Evolutionary conservation across 2,329 filamentous ascomycete genomes (phyloP).

Genomic region (Epichloe amarillans): DNA sequence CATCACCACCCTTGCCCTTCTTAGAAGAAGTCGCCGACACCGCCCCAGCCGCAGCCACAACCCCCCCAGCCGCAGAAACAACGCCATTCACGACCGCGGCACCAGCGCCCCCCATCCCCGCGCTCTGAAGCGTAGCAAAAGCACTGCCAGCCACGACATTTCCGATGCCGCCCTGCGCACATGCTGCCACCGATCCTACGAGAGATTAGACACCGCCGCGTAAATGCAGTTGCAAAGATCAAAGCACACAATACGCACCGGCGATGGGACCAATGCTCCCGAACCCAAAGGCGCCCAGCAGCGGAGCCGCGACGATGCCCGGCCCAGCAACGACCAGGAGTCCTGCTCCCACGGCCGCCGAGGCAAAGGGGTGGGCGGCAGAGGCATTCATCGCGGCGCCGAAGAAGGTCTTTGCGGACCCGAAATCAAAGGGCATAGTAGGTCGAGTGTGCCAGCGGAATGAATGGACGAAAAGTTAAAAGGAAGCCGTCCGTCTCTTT

Average conservation of each 20-base stretch:
- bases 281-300: background rate
- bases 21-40: background rate
- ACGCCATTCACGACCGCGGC: conserved; percentile 10
- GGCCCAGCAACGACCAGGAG: background rate
- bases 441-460: no score
- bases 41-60: background rate
- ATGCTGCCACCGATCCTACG: background rate
- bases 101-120: conserved; percentile 16
- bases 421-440: no score
- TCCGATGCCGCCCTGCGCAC: conserved; percentile 15
- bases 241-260: background rate
- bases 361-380: background rate
- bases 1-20: background rate
- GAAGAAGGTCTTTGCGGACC: no score
- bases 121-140: conserved; percentile 21
- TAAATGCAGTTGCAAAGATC: no score
- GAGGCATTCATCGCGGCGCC: background rate
- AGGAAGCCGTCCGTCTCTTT: no score
- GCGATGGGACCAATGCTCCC: background rate
- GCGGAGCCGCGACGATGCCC: background rate
- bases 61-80: conserved; percentile 6
- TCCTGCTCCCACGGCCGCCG: background rate
- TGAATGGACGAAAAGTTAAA: no score
- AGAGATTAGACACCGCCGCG: background rate
- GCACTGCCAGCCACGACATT: conserved; percentile 11